These are phyloP conservation scores for Lipomyces starkeyi DNA, from an alignment of 805 yeast genomes.

Conservation along the genomic window DNA sequence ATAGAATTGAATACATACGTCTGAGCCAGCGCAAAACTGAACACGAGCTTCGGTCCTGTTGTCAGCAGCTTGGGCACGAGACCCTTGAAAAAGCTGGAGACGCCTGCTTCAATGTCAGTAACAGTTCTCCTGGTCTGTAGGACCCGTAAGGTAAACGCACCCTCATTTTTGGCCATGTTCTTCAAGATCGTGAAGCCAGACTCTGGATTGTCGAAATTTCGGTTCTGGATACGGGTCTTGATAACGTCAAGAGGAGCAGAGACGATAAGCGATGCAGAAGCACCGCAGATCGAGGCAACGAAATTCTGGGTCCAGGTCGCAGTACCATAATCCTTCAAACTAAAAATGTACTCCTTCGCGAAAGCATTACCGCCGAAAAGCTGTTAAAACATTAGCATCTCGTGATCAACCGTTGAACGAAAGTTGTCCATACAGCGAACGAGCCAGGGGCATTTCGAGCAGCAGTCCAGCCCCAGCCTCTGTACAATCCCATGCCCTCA, in stretches of 20 bases:
- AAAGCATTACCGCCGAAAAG: conserved; percentile 98
- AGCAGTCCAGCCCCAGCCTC: conserved; percentile 99
- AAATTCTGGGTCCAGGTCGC: conserved; percentile 98
- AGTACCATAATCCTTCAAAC: conserved; percentile 79
- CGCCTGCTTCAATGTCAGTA: conserved; percentile 51
- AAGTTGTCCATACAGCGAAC: conserved; percentile 59
- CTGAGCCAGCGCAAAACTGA: conserved; percentile 98
- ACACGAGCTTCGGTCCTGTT: conserved; percentile 97
- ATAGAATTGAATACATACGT: conserved; percentile 47
- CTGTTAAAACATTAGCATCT: conserved; percentile 11
- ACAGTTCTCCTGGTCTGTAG: not conserved
- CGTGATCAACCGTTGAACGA: not conserved
- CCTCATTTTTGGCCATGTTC: conserved; percentile 88
- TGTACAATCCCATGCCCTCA: conserved; percentile 91
- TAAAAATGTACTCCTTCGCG: conserved; percentile 94
- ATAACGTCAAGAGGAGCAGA: conserved; percentile 98
- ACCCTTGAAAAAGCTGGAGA: conserved; percentile 92
- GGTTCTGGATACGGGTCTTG: conserved; percentile 97
- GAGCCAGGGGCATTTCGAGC: conserved; percentile 99
- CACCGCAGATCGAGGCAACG: conserved; percentile 93
- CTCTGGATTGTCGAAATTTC: conserved; percentile 93
- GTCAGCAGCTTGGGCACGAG: conserved; percentile 94
- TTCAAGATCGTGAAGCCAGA: conserved; percentile 89
- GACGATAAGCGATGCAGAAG: conserved; percentile 93
- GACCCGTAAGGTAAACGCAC: conserved; percentile 8